These are phyloP conservation scores for Sutorius eximius DNA, from an alignment of 1,284 basidiomycete genomes.

Conservation along the genomic window DNA sequence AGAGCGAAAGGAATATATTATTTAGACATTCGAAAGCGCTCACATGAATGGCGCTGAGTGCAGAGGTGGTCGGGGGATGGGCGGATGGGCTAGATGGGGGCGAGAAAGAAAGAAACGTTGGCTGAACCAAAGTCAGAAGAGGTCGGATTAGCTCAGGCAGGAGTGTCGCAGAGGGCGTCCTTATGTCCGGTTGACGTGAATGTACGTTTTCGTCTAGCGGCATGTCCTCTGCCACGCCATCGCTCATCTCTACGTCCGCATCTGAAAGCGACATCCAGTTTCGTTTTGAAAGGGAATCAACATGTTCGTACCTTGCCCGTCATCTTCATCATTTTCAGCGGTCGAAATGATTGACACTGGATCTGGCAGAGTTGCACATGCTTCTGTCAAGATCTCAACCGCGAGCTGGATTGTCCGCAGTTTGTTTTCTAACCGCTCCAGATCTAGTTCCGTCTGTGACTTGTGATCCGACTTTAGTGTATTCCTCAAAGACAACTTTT, in stretches of 20 bases:
- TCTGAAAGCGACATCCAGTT: slow-evolving; percentile 6
- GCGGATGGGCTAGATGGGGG: slow-evolving; percentile 63
- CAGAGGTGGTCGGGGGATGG: slow-evolving; percentile 85
- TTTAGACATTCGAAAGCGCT: slow-evolving; percentile 88
- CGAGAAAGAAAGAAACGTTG: slow-evolving; percentile 79
- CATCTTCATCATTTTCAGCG: slow-evolving; percentile 41
- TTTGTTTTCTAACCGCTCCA: slow-evolving; percentile 73
- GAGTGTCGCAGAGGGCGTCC: slow-evolving; percentile 36
- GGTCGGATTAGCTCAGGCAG: slow-evolving; percentile 57
- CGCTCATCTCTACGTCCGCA: slow-evolving; percentile 35
- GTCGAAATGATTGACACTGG: slow-evolving; percentile 42
- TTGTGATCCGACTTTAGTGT: slow-evolving; percentile 73
- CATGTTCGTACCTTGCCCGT: slow-evolving; percentile 34
- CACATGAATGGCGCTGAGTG: slow-evolving; percentile 77
- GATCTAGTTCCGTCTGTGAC: slow-evolving; percentile 61
- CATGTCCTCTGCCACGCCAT: slow-evolving; percentile 39
- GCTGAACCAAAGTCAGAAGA: slow-evolving; percentile 66
- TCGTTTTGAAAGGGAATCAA: neutral
- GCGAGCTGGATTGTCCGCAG: slow-evolving; percentile 76
- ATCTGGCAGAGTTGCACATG: slow-evolving; percentile 87
- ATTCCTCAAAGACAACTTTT: slow-evolving; percentile 59
- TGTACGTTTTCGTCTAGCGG: slow-evolving; percentile 29
- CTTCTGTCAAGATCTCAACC: slow-evolving; percentile 82
- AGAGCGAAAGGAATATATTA: slow-evolving; percentile 82
- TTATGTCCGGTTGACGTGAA: slow-evolving; percentile 14